Evolutionary conservation across 228 moss, liverwort and hornwort species (phyloP).

Genomic region (Sphagnum magellanicum): DNA sequence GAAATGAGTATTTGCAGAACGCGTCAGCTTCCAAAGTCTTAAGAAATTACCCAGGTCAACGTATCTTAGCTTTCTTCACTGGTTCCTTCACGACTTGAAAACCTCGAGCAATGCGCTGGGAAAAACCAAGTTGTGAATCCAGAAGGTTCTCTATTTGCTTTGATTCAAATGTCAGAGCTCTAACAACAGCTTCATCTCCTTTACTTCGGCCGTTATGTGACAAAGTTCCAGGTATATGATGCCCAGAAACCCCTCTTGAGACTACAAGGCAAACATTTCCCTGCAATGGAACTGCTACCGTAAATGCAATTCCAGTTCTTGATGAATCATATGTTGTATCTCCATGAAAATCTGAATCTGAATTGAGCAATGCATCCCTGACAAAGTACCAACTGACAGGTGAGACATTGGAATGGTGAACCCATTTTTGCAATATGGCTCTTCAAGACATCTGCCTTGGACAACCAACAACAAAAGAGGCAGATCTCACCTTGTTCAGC

Average conservation of each 20-base stretch:
- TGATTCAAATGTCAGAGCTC: conserved; percentile 44
- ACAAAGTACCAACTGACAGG: neutral
- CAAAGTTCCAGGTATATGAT: conserved; percentile 7
- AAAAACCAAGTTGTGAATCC: conserved; percentile 38
- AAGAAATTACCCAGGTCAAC: too few species aligned
- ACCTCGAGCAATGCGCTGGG: conserved; percentile 66
- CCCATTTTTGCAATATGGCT: neutral
- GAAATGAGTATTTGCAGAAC: too few species aligned
- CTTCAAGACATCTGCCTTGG: neutral
- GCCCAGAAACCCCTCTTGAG: conserved; percentile 40
- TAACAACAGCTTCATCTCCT: conserved; percentile 25
- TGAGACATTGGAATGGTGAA: neutral
- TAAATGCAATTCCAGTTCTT: conserved; percentile 51
- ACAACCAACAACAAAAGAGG: too few species aligned
- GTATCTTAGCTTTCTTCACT: neutral
- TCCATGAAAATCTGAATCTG: neutral
- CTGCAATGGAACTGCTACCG: conserved; percentile 72
- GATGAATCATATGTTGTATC: neutral
- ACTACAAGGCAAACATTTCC: conserved; percentile 79
- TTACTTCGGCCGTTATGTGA: conserved; percentile 11
- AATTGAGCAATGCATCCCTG: conserved; percentile 60
- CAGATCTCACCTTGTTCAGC: neutral
- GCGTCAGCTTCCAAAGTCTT: too few species aligned
- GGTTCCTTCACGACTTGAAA: conserved; percentile 42
- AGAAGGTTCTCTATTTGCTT: conserved; percentile 45